A percentile compares a stretch with the other conserved stretches of the same genome.
These are phyloP conservation scores for Taiozyma onychis DNA, from an alignment of 1,139 yeast species.

Conservation along the genomic window DNA sequence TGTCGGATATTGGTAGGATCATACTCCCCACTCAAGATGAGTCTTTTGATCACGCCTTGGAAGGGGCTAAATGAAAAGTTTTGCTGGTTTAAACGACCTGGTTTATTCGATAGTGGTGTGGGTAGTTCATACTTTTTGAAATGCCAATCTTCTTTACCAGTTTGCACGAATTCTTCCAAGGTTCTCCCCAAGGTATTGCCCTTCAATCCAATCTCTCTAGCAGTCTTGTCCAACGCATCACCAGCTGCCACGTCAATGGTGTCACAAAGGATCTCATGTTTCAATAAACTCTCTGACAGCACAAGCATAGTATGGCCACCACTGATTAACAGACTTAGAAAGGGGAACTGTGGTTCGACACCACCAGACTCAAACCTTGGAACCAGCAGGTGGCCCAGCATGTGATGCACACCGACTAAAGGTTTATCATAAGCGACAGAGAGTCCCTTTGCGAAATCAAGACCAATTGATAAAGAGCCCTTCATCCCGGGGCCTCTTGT, in stretches of 20 bases:
- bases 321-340: constrained; percentile 71
- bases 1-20: constrained; percentile 19
- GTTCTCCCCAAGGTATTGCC: constrained; percentile 89
- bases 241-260: constrained; percentile 91
- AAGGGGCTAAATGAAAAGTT: constrained; percentile 81
- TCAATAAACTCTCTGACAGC: constrained; percentile 47
- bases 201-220: constrained; percentile 69
- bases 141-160: constrained; percentile 25
- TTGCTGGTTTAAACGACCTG: constrained; percentile 36
- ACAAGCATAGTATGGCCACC: constrained; percentile 97
- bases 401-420: constrained; percentile 87
- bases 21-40: constrained; percentile 16
- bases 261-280: constrained; percentile 70
- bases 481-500: constrained; percentile 98
- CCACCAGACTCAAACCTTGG: constrained; percentile 50
- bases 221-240: constrained; percentile 90
- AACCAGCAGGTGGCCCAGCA: constrained; percentile 85
- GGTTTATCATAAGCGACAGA: constrained; percentile 75
- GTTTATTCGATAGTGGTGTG: constrained; percentile 46
- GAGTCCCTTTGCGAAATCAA: constrained; percentile 82
- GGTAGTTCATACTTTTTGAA: constrained; percentile 32
- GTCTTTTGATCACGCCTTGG: constrained; percentile 47
- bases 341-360: constrained; percentile 61
- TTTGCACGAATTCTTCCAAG: constrained; percentile 52
- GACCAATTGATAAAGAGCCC: constrained; percentile 78